Base-by-base conservation (phyloP, 176 grass and related monocot species). In the Aechmea fasciata region DNA sequence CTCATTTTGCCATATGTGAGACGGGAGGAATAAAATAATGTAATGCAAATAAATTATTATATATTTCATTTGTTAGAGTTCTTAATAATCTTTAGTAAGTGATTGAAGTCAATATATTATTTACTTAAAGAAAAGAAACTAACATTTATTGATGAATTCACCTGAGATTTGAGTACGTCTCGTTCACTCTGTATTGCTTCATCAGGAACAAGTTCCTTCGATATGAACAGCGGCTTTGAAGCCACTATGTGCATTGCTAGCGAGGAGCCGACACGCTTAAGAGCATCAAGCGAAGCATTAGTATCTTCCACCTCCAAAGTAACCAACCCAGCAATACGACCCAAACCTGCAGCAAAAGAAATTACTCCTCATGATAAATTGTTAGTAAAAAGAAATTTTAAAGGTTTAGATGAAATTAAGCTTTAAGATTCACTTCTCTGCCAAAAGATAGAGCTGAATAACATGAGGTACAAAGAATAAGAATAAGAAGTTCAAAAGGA, bases 161-260 rank as follows among this genome's bases (percentile, higher is more conserved):
- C 94, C 94, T 93, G 89, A 75, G 84, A 80, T 81, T 68, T 84
- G 5, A 90, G 84, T 85, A 99, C 83, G 11, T 92, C 89, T 17
- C 84, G 63, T 68, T 97, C 94, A 77, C 77, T 90, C 77, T 97
- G 83, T 69, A 97, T 1, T 74, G 89, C 84, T 13, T 87, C 73
- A 73, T 85, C 65, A 76, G 89, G 74, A 63, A 97, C 89, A 74
- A 92, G 74, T 79, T 92, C 94, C 79, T 87, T 97, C 55, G 94
- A 90, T 63, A 97, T 81, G 54, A 92, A 97, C 53, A 97, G 87
- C 48, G 94, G 94, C 77, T 85, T 97, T 25, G 75, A 57, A 15
- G 89, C 89, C 79, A 97, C 94, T 57, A 97, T 87, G 64, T 97
- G 94, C 94, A 97, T 97, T 17, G 94, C 94, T 25, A 93, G 71